Base-by-base conservation (phyloP, 345 rosid genomes). In the Gossypium turneri region DNA sequence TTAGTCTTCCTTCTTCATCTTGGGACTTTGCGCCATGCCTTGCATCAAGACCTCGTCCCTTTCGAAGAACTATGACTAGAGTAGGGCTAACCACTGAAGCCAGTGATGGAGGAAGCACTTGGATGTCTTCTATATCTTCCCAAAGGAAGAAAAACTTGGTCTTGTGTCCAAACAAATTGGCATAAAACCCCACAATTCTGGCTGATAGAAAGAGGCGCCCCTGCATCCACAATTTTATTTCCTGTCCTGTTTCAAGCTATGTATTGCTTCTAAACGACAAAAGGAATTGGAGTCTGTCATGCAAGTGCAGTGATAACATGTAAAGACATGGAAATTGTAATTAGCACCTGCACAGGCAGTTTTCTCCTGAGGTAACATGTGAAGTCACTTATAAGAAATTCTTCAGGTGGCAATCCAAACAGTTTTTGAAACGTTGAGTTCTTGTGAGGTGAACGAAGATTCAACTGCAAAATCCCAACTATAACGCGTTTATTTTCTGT, bases 121-220 rank as follows among this genome's bases (percentile, higher is more conserved):
- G 93, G 77, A 94, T 86, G 81, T 88, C 90, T 71, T 91, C 89
- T 53, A 91, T 88, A 76, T 92, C 96, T 80, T 92, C 97, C 97
- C 97, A 92, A 15, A 91, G 91, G 59, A 94, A 84, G 89, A 86
- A 92, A 84, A 91, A 86, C 76, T 86, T 89, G 64, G 90, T 87
- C 80, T 94, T 94, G 74, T 88, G 84, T 77, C 97, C 95, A 80
- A 94, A 94, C 24, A 94, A 75, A 84, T 94, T 90, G 62, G 97
- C 85, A 79, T 88, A 84, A 73, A 94, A 92, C 74, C 95, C 98
- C 45, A 94, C 84, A 77, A 90, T 92, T 84, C 98, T 88, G 41
- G 98, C 89, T 16, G 97, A 94, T 38, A 91, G 82, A 84, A 88
- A 92, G 12, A 94, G 89, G 76, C 89, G 89, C 2, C 98, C 98